A percentile compares a stretch with the other conserved stretches of the same genome.
Conservation (phyloP, 257 asterid species). For the Nicotiana undulata region DNA sequence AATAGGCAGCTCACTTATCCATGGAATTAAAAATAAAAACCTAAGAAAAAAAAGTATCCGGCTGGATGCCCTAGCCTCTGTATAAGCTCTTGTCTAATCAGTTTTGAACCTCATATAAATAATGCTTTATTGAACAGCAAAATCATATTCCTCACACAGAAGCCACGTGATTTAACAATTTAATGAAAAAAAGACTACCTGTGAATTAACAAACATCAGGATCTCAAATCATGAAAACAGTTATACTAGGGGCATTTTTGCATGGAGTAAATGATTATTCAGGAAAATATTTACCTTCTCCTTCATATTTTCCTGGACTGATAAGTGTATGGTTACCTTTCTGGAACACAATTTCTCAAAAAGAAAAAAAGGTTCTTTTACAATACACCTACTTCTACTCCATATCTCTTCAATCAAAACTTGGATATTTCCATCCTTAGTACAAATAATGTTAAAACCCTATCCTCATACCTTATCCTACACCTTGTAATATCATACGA, state of each 20-base stretch:
- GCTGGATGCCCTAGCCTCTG: background rate
- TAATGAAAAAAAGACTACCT: background rate
- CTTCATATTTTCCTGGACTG: background rate
- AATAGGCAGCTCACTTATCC: background rate
- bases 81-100: background rate
- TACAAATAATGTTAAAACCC: background rate
- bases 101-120: background rate
- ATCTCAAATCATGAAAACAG: background rate
- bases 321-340: background rate
- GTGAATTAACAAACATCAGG: background rate
- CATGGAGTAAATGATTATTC: background rate
- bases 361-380: background rate
- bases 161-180: background rate
- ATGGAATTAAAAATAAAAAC: background rate
- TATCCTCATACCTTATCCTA: background rate
- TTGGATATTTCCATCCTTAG: background rate
- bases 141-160: background rate
- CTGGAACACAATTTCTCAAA: background rate
- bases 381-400: background rate
- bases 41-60: background rate
- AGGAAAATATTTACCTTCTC: background rate
- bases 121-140: background rate
- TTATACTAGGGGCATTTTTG: no score
- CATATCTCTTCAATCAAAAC: background rate
- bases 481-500: background rate